phyloP scores from a whole-genome alignment of 2,329 filamentous ascomycete genomes.

The Xylaria sp. region DNA sequence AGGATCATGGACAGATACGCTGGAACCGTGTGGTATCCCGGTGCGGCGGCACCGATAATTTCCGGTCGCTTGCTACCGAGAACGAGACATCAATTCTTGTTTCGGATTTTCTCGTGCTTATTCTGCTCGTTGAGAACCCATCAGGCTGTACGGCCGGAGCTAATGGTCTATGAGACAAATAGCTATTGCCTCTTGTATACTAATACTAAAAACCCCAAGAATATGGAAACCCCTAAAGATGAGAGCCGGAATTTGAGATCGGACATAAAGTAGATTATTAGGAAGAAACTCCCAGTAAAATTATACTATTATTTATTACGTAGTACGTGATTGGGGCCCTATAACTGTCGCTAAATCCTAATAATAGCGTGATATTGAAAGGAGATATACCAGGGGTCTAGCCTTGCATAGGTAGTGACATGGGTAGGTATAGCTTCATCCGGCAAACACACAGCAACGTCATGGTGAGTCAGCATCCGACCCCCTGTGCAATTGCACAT shows the following conservation, averaged over 20 bases:
- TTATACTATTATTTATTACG: not conserved
- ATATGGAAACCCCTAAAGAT: not conserved
- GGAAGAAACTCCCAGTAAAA: not conserved
- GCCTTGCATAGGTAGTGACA: not conserved
- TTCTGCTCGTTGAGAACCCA: not conserved
- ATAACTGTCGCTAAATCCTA: not conserved
- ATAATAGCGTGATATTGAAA: not conserved
- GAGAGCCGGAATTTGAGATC: not conserved
- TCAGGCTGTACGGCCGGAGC: not conserved
- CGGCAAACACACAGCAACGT: not conserved
- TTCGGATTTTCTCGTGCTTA: not conserved
- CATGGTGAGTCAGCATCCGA: slow-evolving; percentile 6
- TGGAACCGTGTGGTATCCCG: not conserved
- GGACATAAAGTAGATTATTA: not conserved
- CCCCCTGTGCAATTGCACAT: not conserved
- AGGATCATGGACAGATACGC: not conserved
- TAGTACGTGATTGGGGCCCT: not conserved
- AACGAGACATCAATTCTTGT: not conserved
- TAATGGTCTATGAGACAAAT: not conserved
- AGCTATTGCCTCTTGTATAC: not conserved
- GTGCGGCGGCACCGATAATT: not conserved
- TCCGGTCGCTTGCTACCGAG: not conserved
- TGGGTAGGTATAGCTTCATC: slow-evolving; percentile 3
- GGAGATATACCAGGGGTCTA: not conserved
- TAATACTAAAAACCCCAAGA: not conserved